phyloP scores from a whole-genome alignment of 2,329 filamentous ascomycete species.

The Chaetomium olivaceum region DNA sequence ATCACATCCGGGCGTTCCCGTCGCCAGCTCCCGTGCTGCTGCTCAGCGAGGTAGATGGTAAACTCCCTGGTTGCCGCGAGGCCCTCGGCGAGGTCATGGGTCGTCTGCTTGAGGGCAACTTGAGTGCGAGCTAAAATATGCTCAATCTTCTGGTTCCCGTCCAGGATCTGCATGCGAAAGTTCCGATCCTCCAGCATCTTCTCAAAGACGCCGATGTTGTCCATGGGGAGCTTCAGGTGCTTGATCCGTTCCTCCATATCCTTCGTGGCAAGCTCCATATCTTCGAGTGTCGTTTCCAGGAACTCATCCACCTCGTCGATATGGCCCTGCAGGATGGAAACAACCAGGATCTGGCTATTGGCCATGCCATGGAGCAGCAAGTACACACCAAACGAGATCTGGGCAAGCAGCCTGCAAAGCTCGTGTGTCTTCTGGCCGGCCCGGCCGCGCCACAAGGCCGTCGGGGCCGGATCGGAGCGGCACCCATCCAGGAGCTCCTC shows the following conservation, averaged over 20 bases:
- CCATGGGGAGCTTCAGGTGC: constrained; percentile 78
- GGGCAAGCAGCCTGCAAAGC: constrained; percentile 83
- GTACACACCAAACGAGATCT: constrained; percentile 92
- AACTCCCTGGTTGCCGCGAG: constrained; percentile 75
- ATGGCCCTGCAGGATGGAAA: constrained; percentile 84
- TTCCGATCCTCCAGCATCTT: constrained; percentile 80
- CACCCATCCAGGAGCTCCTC: constrained; percentile 67
- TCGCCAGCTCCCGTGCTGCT: constrained; percentile 63
- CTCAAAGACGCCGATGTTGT: constrained; percentile 80
- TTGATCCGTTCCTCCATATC: constrained; percentile 81
- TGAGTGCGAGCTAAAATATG: constrained; percentile 82
- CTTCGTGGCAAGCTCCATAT: constrained; percentile 73
- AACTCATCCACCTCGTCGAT: constrained; percentile 95
- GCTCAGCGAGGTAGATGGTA: constrained; percentile 68
- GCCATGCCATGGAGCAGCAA: constrained; percentile 81
- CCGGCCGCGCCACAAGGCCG: constrained; percentile 73
- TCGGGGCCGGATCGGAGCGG: constrained; percentile 69
- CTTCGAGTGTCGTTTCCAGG: constrained; percentile 80
- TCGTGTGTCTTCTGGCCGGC: constrained; percentile 80
- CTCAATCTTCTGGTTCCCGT: constrained; percentile 88
- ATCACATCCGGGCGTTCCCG: constrained; percentile 62
- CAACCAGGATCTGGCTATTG: constrained; percentile 84
- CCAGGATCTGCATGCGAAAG: constrained; percentile 79
- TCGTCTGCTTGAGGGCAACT: constrained; percentile 70
- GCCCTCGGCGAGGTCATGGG: constrained; percentile 78